Conservation (phyloP, 306 rosid species). For the Trifolium subterraneum region DNA sequence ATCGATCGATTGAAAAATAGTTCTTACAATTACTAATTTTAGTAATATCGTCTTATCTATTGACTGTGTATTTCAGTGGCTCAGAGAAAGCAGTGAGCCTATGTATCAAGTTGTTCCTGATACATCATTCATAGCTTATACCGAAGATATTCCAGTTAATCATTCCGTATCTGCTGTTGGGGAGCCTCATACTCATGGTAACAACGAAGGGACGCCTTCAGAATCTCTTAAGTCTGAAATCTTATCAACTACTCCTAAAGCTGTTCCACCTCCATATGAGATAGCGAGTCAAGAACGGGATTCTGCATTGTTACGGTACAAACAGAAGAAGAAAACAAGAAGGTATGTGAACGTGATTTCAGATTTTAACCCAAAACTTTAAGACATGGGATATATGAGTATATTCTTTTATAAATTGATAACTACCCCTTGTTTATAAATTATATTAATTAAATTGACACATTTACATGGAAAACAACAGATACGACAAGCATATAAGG, state of each 20-base stretch:
- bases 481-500: conserved; percentile 85
- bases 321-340: conserved; percentile 89
- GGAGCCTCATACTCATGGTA: conserved; percentile 42
- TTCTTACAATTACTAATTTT: background rate
- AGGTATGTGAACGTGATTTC: conserved; percentile 50
- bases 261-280: conserved; percentile 52
- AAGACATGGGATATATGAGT: background rate
- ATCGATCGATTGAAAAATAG: background rate
- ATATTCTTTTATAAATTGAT: background rate
- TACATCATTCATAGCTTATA: conserved; percentile 37
- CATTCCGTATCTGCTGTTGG: conserved; percentile 39
- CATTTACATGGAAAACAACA: conserved; percentile 48
- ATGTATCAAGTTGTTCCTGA: conserved; percentile 52
- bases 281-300: conserved; percentile 71
- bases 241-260: conserved; percentile 48
- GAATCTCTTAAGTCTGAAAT: conserved; percentile 43
- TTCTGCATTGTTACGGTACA: conserved; percentile 81
- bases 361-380: background rate
- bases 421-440: background rate
- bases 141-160: conserved; percentile 54
- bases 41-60: background rate
- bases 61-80: conserved; percentile 50
- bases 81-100: conserved; percentile 44
- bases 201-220: conserved; percentile 41
- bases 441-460: conserved; percentile 33